Evolutionary conservation across 2,329 filamentous ascomycete species (phyloP).

Genomic region (Periconia sp.): DNA sequence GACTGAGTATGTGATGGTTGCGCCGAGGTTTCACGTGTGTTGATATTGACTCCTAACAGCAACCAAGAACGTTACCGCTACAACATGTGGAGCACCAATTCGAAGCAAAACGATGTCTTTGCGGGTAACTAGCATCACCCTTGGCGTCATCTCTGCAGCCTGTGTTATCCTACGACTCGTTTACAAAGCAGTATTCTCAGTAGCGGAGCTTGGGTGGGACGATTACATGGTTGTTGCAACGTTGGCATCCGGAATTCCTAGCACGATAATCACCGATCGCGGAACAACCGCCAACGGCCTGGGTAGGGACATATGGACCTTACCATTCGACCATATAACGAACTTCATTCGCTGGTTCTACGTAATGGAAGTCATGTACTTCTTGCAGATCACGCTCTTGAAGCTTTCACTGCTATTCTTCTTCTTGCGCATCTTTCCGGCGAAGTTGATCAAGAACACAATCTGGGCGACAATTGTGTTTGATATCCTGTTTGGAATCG

Average conservation of each 20-base stretch:
- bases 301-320: conserved; percentile 59
- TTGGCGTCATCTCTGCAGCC: conserved; percentile 42
- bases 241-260: conserved; percentile 22
- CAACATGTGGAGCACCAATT: conserved; percentile 47
- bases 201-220: conserved; percentile 46
- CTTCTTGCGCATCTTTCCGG: conserved; percentile 32
- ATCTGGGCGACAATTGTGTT: conserved; percentile 21
- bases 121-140: conserved; percentile 40
- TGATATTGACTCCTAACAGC: conserved; percentile 26
- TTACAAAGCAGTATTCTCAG: conserved; percentile 45
- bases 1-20: conserved; percentile 14
- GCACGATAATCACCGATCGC: conserved; percentile 24
- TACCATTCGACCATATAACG: conserved; percentile 49
- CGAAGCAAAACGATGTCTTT: conserved; percentile 42
- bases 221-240: conserved; percentile 36
- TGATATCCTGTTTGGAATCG: conserved; percentile 23
- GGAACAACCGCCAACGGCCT: conserved; percentile 43
- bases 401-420: conserved; percentile 31
- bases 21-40: not conserved
- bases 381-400: conserved; percentile 26
- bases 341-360: conserved; percentile 45
- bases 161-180: conserved; percentile 45
- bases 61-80: conserved; percentile 51
- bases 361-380: conserved; percentile 37
- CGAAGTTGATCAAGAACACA: conserved; percentile 7